Base-by-base conservation (phyloP, 176 grass and related monocot genomes). In the Carex pumila region DNA sequence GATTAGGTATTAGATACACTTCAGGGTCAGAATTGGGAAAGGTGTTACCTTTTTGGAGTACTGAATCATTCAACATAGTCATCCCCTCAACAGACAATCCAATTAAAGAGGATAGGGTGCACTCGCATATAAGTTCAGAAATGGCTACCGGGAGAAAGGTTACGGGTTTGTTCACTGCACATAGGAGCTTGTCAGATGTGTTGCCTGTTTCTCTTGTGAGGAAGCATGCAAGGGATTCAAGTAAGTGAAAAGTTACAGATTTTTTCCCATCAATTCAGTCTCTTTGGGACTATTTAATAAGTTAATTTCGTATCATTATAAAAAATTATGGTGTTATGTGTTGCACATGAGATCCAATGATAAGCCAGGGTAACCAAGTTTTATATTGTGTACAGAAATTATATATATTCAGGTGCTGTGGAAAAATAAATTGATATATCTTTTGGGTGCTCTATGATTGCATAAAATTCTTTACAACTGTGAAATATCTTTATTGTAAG, bases 21-120 rank as follows among this genome's bases (percentile, higher is more conserved):
- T 84, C 89, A 34, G 89, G 85, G 67, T 61, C 90, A 68, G 90
- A 80, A 72, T 86, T 85, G 67, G 90, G 87, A 7, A 96, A 93
- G 81, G 71, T 86, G 73, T 87, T 91, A 79, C 85, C 91, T 85
- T 88, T 72, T 57, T 93, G 91, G 91, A 93, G 89, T 84, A 87
- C 93, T 32, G 93, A 96, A 14, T 86, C 89, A 12, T 66, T 96
- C 68, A 96, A 84, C 64, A 91, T 93, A 91, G 86, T 93, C 85
- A 83, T 96, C 86, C 34, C 90, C 88, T 78, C 88, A 92, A 76
- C 84, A 79, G 41, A 85, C 85, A 65, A 65, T 81, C 2, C 58
- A 79, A 82, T 60, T 63, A 71, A 86, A 34, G 63, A 72, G 58
- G 93, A 85, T 78, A 88, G 82, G 30, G 90, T 90, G 84, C 78